Evolutionary conservation across 1,284 basidiomycete genomes (phyloP).

Genomic region (Ceratobasidium theobromae): DNA sequence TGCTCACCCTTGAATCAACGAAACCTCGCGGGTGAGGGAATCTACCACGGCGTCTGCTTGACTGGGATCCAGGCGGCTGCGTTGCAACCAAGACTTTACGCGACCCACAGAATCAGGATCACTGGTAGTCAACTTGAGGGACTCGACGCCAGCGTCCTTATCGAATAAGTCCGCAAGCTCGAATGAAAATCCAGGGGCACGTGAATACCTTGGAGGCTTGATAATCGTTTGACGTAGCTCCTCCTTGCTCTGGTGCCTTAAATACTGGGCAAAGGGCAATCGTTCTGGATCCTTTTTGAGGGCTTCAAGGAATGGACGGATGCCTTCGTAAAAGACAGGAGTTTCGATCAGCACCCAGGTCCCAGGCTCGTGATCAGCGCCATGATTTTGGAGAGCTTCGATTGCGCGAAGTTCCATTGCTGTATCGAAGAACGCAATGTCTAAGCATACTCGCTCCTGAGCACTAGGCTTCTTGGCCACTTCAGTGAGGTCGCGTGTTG

Average conservation of each 20-base stretch:
- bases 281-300: constrained; percentile 53
- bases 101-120: constrained; percentile 46
- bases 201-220: constrained; percentile 53
- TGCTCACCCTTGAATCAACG: constrained; percentile 68
- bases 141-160: constrained; percentile 27
- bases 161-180: constrained; percentile 51
- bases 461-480: constrained; percentile 41
- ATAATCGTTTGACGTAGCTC: constrained; percentile 45
- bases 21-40: constrained; percentile 58
- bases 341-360: constrained; percentile 54
- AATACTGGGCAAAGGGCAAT: constrained; percentile 57
- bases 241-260: constrained; percentile 47
- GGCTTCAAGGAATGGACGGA: constrained; percentile 62
- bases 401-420: constrained; percentile 51
- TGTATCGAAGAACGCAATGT: constrained; percentile 57
- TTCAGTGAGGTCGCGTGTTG: constrained; percentile 47
- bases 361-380: constrained; percentile 31
- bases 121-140: constrained; percentile 44
- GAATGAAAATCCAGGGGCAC: constrained; percentile 52
- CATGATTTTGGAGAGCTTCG: constrained; percentile 42
- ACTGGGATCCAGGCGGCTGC: constrained; percentile 61
- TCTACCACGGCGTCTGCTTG: constrained; percentile 69
- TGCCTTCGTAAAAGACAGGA: constrained; percentile 60
- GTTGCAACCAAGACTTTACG: constrained; percentile 49
- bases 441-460: constrained; percentile 45